Conservation (phyloP, 2,329 filamentous ascomycete species). For the Hypoxylon sp. region DNA sequence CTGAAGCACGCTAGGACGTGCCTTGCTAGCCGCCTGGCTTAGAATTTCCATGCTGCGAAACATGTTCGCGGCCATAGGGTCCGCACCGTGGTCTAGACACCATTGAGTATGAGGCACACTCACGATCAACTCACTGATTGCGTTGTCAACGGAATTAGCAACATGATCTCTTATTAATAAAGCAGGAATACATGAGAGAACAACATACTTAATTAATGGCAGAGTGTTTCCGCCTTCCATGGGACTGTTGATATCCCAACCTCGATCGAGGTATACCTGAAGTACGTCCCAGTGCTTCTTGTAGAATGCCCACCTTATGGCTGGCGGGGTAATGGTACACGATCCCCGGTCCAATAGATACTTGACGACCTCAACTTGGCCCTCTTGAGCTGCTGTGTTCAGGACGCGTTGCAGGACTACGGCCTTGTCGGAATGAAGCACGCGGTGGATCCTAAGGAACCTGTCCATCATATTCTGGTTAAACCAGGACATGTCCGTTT, state of each 20-base stretch:
- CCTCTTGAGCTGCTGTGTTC: background rate
- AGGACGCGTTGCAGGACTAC: background rate
- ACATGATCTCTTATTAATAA: background rate
- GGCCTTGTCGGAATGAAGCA: background rate
- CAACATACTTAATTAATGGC: slow-evolving; percentile 1
- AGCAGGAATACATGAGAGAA: background rate
- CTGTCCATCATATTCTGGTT: slow-evolving; percentile 4
- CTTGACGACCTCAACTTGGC: background rate
- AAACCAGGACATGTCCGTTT: slow-evolving; percentile 5
- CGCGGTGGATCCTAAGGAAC: too few relatives aligned
- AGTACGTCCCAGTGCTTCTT: slow-evolving; percentile 1
- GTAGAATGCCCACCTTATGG: background rate
- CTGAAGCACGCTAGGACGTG: background rate
- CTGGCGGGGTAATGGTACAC: slow-evolving; percentile 1
- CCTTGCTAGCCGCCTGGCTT: background rate
- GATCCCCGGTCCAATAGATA: background rate
- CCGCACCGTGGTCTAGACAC: background rate
- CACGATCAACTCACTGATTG: background rate
- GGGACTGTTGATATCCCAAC: slow-evolving; percentile 7
- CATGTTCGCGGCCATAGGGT: background rate
- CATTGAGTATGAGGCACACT: background rate
- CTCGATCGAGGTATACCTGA: slow-evolving; percentile 2
- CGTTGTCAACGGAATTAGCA: background rate
- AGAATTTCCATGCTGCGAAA: background rate
- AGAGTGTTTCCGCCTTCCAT: slow-evolving; percentile 8